Evolutionary conservation across 129 eudicot species (phyloP).

Genomic region (Heracleum sosnowskyi): DNA sequence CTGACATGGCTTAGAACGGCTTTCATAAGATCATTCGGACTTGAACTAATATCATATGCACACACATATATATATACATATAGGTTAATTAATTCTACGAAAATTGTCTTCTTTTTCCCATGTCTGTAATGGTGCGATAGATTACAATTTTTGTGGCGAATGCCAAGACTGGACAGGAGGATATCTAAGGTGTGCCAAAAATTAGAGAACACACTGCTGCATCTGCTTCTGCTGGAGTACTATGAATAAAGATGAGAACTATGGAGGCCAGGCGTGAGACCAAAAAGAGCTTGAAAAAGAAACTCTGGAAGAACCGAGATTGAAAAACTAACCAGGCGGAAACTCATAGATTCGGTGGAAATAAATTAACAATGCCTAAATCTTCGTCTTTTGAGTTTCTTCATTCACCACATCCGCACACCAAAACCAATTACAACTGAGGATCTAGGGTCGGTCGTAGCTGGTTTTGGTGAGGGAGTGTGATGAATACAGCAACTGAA

Average conservation of each 20-base stretch:
- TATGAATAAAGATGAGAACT: neutral
- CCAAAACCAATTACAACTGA: neutral
- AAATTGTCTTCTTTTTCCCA: neutral
- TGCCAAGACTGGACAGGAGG: neutral
- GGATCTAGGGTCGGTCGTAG: too few species aligned
- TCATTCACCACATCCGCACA: neutral
- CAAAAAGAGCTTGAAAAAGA: neutral
- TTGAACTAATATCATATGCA: too few species aligned
- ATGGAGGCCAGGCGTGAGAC: neutral
- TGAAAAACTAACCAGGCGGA: neutral
- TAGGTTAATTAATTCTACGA: neutral
- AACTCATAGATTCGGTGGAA: neutral
- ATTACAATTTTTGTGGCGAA: neutral
- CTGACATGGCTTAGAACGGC: neutral
- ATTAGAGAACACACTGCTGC: neutral
- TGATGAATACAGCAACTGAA: too few species aligned
- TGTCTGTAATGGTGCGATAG: neutral
- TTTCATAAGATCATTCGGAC: neutral
- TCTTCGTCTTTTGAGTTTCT: neutral
- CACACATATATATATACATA: too few species aligned
- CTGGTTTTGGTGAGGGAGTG: too few species aligned
- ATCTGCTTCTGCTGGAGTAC: neutral
- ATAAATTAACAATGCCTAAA: neutral
- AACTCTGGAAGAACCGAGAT: neutral
- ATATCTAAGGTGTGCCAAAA: neutral